Conservation (phyloP, 2,329 filamentous ascomycete species). For the Clarireedia hainanense region DNA sequence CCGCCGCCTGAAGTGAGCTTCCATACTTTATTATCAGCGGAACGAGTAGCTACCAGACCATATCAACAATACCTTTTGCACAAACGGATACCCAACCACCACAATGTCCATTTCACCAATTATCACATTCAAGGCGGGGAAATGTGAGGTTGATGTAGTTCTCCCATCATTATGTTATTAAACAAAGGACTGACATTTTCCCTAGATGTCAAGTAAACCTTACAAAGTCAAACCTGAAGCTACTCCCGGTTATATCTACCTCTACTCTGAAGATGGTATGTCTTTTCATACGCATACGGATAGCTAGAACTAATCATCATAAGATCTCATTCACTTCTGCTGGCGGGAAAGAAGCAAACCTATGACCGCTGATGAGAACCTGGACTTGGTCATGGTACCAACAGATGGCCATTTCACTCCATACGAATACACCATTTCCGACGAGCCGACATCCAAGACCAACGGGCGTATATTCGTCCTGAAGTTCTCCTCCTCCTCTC, state of each 20-base stretch:
- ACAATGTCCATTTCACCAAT: slow-evolving; percentile 77
- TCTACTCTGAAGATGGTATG: slow-evolving; percentile 83
- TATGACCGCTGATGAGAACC: slow-evolving; percentile 59
- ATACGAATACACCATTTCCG: slow-evolving; percentile 62
- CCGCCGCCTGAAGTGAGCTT: slow-evolving; percentile 8
- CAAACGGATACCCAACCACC: slow-evolving; percentile 10
- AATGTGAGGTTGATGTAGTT: slow-evolving; percentile 76
- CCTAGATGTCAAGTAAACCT: slow-evolving; percentile 47
- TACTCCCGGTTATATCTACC: slow-evolving; percentile 80
- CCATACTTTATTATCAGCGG: neutral
- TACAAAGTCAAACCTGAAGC: slow-evolving; percentile 65
- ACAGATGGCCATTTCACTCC: slow-evolving; percentile 80
- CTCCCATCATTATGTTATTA: slow-evolving; percentile 10
- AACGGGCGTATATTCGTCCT: slow-evolving; percentile 89
- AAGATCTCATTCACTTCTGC: slow-evolving; percentile 90
- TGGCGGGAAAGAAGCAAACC: slow-evolving; percentile 76
- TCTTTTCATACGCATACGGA: slow-evolving; percentile 10
- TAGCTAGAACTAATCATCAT: slow-evolving; percentile 10
- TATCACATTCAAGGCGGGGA: slow-evolving; percentile 94
- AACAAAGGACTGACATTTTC: slow-evolving; percentile 16
- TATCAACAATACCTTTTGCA: neutral
- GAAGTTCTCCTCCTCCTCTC: slow-evolving; percentile 87
- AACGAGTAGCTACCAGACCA: neutral
- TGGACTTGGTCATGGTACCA: slow-evolving; percentile 92
- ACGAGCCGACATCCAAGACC: slow-evolving; percentile 53